Base-by-base conservation (phyloP, 495 filamentous ascomycete species). In the Filosporella fistucella region DNA sequence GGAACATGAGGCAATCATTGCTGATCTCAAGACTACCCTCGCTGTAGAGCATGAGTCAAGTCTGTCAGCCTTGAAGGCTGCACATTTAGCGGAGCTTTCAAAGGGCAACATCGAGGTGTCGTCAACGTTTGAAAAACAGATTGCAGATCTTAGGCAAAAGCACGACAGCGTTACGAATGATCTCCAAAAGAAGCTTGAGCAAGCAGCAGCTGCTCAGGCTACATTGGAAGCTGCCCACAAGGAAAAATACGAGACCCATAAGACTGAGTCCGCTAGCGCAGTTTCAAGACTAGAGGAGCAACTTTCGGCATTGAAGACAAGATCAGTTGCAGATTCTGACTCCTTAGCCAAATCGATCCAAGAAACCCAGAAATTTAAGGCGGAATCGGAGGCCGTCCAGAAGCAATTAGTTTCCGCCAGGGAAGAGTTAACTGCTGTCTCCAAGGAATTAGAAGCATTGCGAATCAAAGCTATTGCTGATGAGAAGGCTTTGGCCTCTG, bases 171-270 rank as follows among this genome's bases (percentile, higher is more conserved):
- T 68, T 49, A 53, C 68, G 4, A 68, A 69, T 22, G 62, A 57
- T 12, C 56, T 78, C 14, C 59, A 64, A 26, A 60, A 53, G 41
- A 63, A 65, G 6, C 51, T 76, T 29, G 64, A 61, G 6, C 64
- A 73, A 42, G 67, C 65, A 10, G 35, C 73, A 34, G 63, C 73
- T 46, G 59, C 63, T 20, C 63, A 67, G 44, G 52, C 64, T 18
- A 63, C 70, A 4, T 61, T 76, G 22, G 68, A 70, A 45, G 50
- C 63, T 16, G 60, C 60, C 24, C 65, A 76, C 39, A 69, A 71
- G 42, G 43, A 50, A 28, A 44, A 26, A 14, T 18, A 52, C 21
- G 56, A 59, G 38, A 45, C n/a, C n/a, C 47, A 54, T 4, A 25
- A 50, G 34, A n/a, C 29, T 0, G 47, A 49, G 18, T 52, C 46